phyloP scores from a whole-genome alignment of 2,329 filamentous ascomycete genomes.

The Annulohypoxylon truncatum region DNA sequence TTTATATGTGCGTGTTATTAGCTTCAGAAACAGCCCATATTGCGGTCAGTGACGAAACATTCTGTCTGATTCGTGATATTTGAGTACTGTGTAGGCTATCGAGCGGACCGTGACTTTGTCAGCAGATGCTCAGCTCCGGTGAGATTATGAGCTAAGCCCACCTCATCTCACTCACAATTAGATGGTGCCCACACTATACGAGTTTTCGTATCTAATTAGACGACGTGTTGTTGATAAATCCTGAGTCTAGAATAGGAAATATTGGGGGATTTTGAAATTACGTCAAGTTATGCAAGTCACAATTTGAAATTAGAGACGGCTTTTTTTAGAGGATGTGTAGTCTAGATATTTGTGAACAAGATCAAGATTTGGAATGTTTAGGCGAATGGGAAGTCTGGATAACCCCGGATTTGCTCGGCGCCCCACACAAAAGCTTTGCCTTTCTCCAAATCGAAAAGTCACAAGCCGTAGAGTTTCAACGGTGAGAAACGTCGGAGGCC shows the following conservation, averaged over 20 bases:
- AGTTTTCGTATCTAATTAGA: background rate
- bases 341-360: background rate
- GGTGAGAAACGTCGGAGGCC: slow-evolving; percentile 2
- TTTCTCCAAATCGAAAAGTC: slow-evolving; percentile 16
- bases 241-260: background rate
- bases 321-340: background rate
- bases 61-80: background rate
- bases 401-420: slow-evolving; percentile 31
- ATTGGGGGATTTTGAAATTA: background rate
- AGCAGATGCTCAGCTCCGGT: background rate
- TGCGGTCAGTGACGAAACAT: background rate
- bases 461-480: slow-evolving; percentile 1
- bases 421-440: slow-evolving; percentile 18
- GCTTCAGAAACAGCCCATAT: background rate
- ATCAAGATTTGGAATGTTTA: slow-evolving; percentile 28
- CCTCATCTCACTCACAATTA: background rate
- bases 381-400: slow-evolving; percentile 14
- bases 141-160: background rate
- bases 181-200: slow-evolving; percentile 3
- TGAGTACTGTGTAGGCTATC: background rate
- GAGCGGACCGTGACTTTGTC: background rate
- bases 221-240: background rate
- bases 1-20: background rate
- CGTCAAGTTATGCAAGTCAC: slow-evolving; percentile 11
- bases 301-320: slow-evolving; percentile 16